These are phyloP conservation scores for Mrakia gelida DNA, from an alignment of 768 basidiomycete genomes.

Conservation along the genomic window DNA sequence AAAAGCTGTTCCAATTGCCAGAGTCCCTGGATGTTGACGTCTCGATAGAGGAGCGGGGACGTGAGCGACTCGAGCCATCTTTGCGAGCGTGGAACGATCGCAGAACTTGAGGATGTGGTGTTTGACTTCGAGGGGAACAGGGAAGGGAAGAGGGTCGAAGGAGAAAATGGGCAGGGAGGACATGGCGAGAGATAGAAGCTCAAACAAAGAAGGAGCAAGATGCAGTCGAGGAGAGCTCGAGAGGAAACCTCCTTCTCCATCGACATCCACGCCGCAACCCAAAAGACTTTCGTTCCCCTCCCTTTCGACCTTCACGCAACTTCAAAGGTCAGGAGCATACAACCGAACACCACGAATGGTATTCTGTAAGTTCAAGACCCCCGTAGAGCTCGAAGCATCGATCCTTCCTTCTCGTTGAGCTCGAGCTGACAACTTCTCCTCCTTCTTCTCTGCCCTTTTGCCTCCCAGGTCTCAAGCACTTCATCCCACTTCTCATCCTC, in stretches of 20 bases:
- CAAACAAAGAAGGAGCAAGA: background rate
- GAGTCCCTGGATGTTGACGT: slow-evolving; percentile 35
- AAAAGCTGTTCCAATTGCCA: slow-evolving; percentile 32
- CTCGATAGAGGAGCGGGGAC: background rate
- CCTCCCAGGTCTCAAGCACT: slow-evolving; percentile 22
- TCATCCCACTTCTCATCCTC: slow-evolving; percentile 15
- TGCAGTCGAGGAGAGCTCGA: background rate
- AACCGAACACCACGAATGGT: background rate
- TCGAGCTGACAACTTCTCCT: background rate
- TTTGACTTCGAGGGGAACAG: background rate
- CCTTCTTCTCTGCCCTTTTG: background rate
- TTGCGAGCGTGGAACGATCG: too few relatives aligned
- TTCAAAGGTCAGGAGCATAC: background rate
- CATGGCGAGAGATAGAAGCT: background rate
- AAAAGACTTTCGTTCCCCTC: background rate
- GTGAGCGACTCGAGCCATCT: background rate
- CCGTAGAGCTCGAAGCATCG: background rate
- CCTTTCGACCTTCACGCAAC: background rate
- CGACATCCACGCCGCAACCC: too few relatives aligned
- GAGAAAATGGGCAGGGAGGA: background rate
- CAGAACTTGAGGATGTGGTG: background rate
- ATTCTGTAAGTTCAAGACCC: background rate
- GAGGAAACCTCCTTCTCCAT: too few relatives aligned
- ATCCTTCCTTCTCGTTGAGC: background rate
- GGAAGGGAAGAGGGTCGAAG: background rate